Percentiles rank a stretch among this genome's conserved stretches.
Evolutionary conservation across 225 moss, liverwort and hornwort genomes (phyloP).

Genomic region (Marchantia paleacea): DNA sequence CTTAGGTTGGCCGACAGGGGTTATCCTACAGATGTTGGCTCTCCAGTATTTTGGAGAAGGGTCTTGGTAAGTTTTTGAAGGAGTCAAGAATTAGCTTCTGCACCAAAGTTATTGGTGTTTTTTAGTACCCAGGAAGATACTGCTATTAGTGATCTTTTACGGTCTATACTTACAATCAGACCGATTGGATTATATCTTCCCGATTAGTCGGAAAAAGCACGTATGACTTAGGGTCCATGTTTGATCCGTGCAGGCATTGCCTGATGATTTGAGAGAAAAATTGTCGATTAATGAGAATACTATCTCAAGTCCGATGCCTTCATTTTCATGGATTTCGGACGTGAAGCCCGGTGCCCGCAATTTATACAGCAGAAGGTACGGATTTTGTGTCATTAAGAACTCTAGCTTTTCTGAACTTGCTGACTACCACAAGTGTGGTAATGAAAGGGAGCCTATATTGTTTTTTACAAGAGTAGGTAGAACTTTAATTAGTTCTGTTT

Average conservation of each 20-base stretch:
- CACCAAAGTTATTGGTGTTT: background rate
- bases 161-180: background rate
- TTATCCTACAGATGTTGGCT: slow-evolving; percentile 14
- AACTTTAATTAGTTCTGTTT: slow-evolving; percentile 13
- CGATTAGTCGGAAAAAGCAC: background rate
- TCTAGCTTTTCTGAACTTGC: background rate
- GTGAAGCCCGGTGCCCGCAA: slow-evolving; percentile 43
- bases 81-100: background rate
- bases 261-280: slow-evolving; percentile 48
- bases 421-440: background rate
- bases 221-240: background rate
- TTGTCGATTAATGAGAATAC: slow-evolving; percentile 42
- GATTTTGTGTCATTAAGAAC: background rate
- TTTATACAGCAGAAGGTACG: slow-evolving; percentile 49
- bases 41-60: slow-evolving; percentile 9
- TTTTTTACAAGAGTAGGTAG: background rate
- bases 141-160: background rate
- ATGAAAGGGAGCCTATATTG: background rate
- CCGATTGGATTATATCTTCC: background rate
- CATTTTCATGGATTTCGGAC: slow-evolving; percentile 52
- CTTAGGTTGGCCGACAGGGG: slow-evolving; percentile 15
- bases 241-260: slow-evolving; percentile 40
- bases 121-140: background rate
- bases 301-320: slow-evolving; percentile 45
- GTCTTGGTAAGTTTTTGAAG: slow-evolving; percentile 12